Evolutionary conservation across 2,329 filamentous ascomycete species (phyloP).

Genomic region (Gnomoniopsis smithogilvyi): DNA sequence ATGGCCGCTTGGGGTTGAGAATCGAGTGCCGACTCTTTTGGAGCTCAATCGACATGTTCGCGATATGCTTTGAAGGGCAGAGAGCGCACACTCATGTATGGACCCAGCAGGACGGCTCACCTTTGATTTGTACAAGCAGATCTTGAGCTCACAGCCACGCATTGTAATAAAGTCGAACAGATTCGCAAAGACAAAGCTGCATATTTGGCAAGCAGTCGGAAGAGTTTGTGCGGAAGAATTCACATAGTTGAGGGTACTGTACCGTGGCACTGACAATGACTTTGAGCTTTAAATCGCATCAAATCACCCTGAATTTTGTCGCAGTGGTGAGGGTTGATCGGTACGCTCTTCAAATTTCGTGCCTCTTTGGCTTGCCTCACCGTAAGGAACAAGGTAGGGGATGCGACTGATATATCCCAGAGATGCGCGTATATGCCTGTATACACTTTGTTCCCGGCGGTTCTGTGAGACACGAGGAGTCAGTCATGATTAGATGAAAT

Average conservation of each 20-base stretch:
- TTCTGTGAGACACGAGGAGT: too few species aligned
- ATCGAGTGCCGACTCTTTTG: neutral
- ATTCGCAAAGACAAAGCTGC: neutral
- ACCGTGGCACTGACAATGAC: too few species aligned
- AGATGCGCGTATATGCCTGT: too few species aligned
- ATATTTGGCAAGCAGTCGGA: neutral
- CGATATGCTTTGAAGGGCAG: neutral
- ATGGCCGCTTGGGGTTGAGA: neutral
- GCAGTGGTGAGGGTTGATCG: too few species aligned
- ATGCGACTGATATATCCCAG: too few species aligned
- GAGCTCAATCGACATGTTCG: neutral
- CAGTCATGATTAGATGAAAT: too few species aligned
- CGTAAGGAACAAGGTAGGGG: too few species aligned
- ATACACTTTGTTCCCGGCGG: too few species aligned
- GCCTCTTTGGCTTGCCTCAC: too few species aligned
- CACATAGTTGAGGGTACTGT: neutral
- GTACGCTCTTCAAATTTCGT: too few species aligned
- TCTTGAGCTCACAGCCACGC: neutral
- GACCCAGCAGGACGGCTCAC: neutral
- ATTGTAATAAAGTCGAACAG: neutral
- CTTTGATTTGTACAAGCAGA: neutral
- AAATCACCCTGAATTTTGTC: too few species aligned
- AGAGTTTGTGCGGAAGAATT: neutral
- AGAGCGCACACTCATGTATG: neutral
- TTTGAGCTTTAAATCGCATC: neutral